These are phyloP conservation scores for Rhizophagus clarus DNA, from an alignment of 192 early-diverging fungal genomes.

Conservation along the genomic window DNA sequence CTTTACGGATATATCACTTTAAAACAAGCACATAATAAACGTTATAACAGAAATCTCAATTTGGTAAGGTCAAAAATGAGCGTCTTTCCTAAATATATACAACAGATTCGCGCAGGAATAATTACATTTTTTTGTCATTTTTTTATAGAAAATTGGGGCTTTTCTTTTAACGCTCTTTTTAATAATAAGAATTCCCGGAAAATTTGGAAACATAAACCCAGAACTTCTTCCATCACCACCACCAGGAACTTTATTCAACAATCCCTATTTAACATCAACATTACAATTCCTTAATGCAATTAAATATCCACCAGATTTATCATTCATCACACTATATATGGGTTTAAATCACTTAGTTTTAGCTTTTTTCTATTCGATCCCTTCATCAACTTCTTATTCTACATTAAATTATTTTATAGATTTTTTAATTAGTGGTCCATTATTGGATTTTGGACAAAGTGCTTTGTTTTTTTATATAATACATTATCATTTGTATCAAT, in stretches of 20 bases:
- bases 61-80: neutral
- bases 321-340: neutral
- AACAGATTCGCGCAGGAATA: too few species aligned
- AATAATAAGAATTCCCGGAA: neutral
- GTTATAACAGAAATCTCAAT: neutral
- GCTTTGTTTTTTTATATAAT: neutral
- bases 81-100: too few species aligned
- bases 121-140: neutral
- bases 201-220: constrained; percentile 13
- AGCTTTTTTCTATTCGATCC: neutral
- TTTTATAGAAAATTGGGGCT: neutral
- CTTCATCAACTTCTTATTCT: neutral
- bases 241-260: neutral
- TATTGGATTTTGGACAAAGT: constrained; percentile 6
- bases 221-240: constrained; percentile 2
- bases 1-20: neutral
- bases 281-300: neutral
- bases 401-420: neutral
- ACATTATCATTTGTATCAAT: neutral
- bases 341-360: neutral
- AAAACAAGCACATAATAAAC: neutral
- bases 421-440: neutral
- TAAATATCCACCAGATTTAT: constrained; percentile 2
- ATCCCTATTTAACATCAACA: neutral
- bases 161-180: neutral